Conservation (phyloP, 805 yeast species). For the Sporopachydermia lactativora region DNA sequence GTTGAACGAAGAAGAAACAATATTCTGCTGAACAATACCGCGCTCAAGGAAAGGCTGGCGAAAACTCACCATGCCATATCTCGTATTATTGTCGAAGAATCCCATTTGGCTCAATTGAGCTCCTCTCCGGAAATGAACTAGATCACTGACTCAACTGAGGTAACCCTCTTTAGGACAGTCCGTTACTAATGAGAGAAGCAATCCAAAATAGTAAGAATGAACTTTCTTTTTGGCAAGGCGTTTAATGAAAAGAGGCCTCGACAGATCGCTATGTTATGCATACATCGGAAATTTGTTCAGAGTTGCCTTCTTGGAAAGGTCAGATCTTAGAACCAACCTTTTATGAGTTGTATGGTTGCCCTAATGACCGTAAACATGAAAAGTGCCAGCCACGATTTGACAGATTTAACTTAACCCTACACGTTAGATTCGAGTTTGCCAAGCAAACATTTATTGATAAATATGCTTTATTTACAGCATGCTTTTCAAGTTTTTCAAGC, state of each 20-base stretch:
- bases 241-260: conserved; percentile 1
- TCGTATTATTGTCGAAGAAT: background rate
- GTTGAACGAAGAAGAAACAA: background rate
- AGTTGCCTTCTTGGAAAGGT: conserved; percentile 1
- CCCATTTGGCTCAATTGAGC: background rate
- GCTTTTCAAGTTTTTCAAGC: background rate
- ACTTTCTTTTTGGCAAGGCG: conserved; percentile 1
- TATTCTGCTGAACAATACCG: background rate
- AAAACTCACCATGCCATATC: background rate
- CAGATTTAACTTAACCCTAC: background rate
- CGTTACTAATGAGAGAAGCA: conserved; percentile 1
- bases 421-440: conserved; percentile 1
- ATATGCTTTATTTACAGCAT: background rate
- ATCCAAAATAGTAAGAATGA: background rate
- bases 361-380: background rate
- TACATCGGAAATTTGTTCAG: background rate
- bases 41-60: background rate
- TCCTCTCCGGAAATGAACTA: background rate
- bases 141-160: background rate
- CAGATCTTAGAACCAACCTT: conserved; percentile 1
- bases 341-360: conserved; percentile 1
- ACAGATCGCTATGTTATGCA: conserved; percentile 1
- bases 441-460: background rate
- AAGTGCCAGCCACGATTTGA: conserved; percentile 1
- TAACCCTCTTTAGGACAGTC: background rate